phyloP scores from a whole-genome alignment of 805 yeast genomes.

The Saccharomycopsis sp. region DNA sequence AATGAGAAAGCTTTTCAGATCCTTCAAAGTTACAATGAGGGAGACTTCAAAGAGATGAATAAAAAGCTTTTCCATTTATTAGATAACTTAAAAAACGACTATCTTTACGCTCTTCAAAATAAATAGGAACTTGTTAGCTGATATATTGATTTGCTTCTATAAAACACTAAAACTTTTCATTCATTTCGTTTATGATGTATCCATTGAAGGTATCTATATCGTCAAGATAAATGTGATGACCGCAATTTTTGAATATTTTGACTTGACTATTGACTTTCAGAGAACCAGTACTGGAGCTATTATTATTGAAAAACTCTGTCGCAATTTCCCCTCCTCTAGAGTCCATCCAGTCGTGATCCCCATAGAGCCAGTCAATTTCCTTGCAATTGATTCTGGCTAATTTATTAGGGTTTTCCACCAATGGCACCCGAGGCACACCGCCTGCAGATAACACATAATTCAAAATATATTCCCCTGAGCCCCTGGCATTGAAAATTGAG shows the following conservation, averaged over 20 bases:
- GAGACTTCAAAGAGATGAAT: not conserved
- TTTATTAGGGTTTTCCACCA: conserved; percentile 38
- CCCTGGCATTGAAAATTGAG: conserved; percentile 75
- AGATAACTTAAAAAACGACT: not conserved
- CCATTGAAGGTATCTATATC: conserved; percentile 49
- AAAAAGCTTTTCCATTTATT: not conserved
- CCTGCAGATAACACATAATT: conserved; percentile 85
- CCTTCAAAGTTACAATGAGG: not conserved
- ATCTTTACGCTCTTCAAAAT: not conserved
- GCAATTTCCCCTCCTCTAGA: conserved; percentile 34
- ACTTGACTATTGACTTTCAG: conserved; percentile 28
- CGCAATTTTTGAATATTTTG: conserved; percentile 46
- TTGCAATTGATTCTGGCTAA: conserved; percentile 44
- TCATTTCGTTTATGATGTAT: conserved; percentile 47
- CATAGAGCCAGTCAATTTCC: conserved; percentile 78
- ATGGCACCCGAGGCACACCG: conserved; percentile 77
- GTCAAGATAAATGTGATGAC: conserved; percentile 78
- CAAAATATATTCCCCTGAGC: conserved; percentile 91
- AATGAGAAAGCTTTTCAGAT: not conserved
- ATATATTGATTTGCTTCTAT: not conserved
- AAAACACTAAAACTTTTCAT: not conserved
- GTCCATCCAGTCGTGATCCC: conserved; percentile 70
- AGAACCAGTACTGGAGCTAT: conserved; percentile 17
- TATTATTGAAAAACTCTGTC: conserved; percentile 25
- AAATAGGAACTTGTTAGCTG: not conserved